These are phyloP conservation scores for Aciculoconidium aculeatum DNA, from an alignment of 805 yeast genomes.

Conservation along the genomic window DNA sequence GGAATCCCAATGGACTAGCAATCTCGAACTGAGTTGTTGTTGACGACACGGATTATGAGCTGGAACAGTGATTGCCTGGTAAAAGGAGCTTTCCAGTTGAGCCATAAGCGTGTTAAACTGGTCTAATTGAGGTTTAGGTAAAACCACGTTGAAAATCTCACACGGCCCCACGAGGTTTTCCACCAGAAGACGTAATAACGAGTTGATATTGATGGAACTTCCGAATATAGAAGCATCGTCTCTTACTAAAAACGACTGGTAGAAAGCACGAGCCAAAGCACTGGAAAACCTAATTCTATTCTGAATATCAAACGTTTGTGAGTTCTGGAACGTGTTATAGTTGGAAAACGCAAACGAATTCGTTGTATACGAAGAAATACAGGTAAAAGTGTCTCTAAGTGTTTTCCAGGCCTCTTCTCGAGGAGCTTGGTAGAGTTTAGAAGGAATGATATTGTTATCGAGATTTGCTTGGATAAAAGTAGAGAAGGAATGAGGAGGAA, in stretches of 20 bases:
- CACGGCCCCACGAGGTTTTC: constrained; percentile 37
- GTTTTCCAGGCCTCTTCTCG: constrained; percentile 16
- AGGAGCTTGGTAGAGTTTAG: constrained; percentile 20
- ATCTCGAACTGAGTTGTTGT: constrained; percentile 62
- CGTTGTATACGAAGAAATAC: constrained; percentile 15
- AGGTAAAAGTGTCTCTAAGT: constrained; percentile 15
- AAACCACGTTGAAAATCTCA: constrained; percentile 20
- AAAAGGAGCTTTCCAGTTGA: constrained; percentile 42
- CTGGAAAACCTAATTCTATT: constrained; percentile 22
- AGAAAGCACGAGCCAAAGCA: constrained; percentile 55
- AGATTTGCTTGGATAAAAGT: constrained; percentile 30
- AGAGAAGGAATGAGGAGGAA: constrained; percentile 24
- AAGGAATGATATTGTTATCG: constrained; percentile 34
- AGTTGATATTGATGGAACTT: constrained; percentile 16
- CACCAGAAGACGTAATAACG: constrained; percentile 17
- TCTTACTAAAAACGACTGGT: constrained; percentile 56
- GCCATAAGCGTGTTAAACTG: constrained; percentile 1
- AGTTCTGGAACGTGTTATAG: constrained; percentile 21
- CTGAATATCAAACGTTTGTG: constrained; percentile 23
- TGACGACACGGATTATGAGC: constrained; percentile 72
- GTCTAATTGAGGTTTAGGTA: too few relatives aligned
- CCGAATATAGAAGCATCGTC: constrained; percentile 61
- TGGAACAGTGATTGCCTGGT: constrained; percentile 23
- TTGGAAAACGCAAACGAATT: constrained; percentile 14
- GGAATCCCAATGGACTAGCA: constrained; percentile 63